Evolutionary conservation across 305 asterid species (phyloP), one percentile per base, ranked within the genome.

Genomic region (Fraxinus dipetala): DNA sequence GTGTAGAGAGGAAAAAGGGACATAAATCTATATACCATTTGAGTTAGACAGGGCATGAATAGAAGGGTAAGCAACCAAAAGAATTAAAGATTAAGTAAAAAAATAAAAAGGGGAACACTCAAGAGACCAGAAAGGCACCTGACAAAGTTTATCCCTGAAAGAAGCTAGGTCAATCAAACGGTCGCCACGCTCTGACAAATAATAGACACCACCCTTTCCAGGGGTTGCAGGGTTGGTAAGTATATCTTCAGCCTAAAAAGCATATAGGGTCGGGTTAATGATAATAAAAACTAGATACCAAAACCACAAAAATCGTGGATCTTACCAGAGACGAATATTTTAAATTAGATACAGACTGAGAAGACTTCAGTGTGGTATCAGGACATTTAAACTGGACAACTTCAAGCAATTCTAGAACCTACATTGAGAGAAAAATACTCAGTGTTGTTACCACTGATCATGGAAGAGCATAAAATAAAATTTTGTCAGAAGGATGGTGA

Each of bases 101-200:
- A 79, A 14, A 34, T 61, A 48, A 9, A 67, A 6, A 76, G 54
- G 26, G 63, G 35, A 67, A 82, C 45, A 14, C 24, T 13, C 43
- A 35, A 35, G 67, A 38, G 81, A 76, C 35, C 74, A 85, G 61
- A 61, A 74, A 75, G 51, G 74, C 84, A 92, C 99, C 99, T 96
- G 96, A 97, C 99, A 96, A 79, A 96, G 93, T 86, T 84, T 91
- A 86, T 94, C 98, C 78, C 98, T 91, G 81, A 96, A 90, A 82
- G 97, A 88, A 83, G 91, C 82, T 75, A 94, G 88, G 87, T 94
- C 97, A 79, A 96, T 89, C 85, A 96, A 94, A 40, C 98, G 97
- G 84, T 94, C 99, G 16, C 98, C 99, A 74, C 98, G 98, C 75
- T 96, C 99, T 24, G 98, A 94, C 85, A 85, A 91, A 87, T 89